Evolutionary conservation across 768 basidiomycete genomes (phyloP).

Genomic region (Butyriboletus loyo): DNA sequence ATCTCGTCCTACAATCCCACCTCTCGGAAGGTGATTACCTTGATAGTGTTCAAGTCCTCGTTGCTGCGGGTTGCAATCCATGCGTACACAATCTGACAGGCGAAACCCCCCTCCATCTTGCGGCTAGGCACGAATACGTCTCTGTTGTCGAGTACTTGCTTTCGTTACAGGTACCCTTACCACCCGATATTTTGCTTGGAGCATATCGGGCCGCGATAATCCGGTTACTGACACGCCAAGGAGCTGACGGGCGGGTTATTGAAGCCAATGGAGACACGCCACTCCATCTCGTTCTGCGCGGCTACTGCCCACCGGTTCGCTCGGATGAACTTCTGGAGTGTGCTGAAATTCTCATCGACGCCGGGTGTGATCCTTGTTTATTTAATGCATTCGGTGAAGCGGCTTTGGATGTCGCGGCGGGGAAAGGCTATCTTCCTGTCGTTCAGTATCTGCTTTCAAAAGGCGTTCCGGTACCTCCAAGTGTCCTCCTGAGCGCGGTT

Average conservation of each 20-base stretch:
- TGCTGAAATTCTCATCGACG: background rate
- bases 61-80: slow-evolving; percentile 9
- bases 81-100: background rate
- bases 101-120: background rate
- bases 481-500: background rate
- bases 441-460: background rate
- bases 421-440: too few relatives aligned
- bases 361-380: background rate
- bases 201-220: background rate
- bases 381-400: background rate
- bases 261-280: background rate
- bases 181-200: background rate
- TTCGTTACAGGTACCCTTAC: background rate
- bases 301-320: too few relatives aligned
- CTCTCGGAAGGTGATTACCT: background rate
- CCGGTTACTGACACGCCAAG: background rate
- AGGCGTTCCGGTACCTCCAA: too few relatives aligned
- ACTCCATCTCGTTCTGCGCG: background rate
- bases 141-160: slow-evolving; percentile 1
- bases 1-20: background rate
- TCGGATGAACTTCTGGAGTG: background rate
- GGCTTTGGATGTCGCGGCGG: background rate
- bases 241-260: background rate
- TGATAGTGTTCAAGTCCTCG: background rate
- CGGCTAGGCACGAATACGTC: background rate